Evolutionary conservation across 2,329 filamentous ascomycete genomes (phyloP).

Genomic region (Madurella mycetomatis): DNA sequence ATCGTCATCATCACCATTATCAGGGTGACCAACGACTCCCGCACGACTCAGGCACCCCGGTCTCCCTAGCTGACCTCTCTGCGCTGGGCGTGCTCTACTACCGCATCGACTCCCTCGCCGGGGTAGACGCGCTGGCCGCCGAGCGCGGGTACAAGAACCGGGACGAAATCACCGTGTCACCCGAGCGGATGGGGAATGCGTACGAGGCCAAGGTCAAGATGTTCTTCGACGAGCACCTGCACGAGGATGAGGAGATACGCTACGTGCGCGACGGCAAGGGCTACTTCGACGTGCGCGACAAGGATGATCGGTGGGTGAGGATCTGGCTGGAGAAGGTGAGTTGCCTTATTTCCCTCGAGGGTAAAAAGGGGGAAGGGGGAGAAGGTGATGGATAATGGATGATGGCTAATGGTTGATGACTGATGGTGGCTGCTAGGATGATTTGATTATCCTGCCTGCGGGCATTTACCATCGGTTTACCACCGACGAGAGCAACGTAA

Average conservation of each 20-base stretch:
- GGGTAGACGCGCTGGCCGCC: constrained; percentile 69
- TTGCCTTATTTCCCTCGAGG: background rate
- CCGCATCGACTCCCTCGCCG: constrained; percentile 57
- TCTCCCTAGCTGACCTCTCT: constrained; percentile 62
- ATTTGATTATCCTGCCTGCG: constrained; percentile 87
- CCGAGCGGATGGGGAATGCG: constrained; percentile 72
- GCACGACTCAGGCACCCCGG: constrained; percentile 75
- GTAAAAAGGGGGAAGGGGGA: background rate
- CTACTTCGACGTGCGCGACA: constrained; percentile 86
- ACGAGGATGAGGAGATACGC: constrained; percentile 97
- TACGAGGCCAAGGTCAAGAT: constrained; percentile 92
- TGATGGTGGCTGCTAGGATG: constrained; percentile 42
- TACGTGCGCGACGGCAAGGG: constrained; percentile 86
- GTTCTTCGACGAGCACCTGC: constrained; percentile 94
- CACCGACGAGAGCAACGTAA: constrained; percentile 83
- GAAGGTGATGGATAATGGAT: too few species aligned
- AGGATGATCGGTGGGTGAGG: constrained; percentile 83
- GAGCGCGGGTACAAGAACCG: constrained; percentile 87
- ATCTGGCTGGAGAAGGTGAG: constrained; percentile 72
- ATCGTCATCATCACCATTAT: constrained; percentile 33
- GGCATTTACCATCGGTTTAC: constrained; percentile 98
- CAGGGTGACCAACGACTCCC: constrained; percentile 90
- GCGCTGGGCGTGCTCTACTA: constrained; percentile 78
- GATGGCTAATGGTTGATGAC: too few species aligned
- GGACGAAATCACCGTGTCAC: constrained; percentile 87